A percentile compares a stretch with the other conserved stretches of the same genome.
These are phyloP conservation scores for Rhizoclosmatium sp. DNA, from an alignment of 192 early-diverging fungal genomes.

Conservation along the genomic window DNA sequence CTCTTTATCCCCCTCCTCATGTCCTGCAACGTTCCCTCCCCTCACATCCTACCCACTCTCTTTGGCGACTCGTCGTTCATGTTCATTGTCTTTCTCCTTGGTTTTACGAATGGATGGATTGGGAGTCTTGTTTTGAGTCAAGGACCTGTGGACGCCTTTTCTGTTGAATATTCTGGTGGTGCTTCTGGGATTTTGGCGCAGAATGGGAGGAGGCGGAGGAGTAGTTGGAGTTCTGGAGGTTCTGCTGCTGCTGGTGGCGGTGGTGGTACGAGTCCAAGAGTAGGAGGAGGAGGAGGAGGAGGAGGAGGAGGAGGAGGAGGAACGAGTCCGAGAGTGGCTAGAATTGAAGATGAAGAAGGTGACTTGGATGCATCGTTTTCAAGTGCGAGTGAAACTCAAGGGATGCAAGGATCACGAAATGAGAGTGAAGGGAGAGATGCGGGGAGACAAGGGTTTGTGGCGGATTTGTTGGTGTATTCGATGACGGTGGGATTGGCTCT, in stretches of 20 bases:
- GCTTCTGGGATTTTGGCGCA: too few species aligned
- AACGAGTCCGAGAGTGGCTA: too few species aligned
- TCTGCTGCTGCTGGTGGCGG: too few species aligned
- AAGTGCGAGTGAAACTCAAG: background rate
- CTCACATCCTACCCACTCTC: background rate
- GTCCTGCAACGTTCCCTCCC: constrained; percentile 15
- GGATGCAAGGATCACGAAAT: background rate
- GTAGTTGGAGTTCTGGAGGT: too few species aligned
- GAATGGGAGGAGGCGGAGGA: too few species aligned
- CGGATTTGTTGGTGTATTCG: constrained; percentile 8
- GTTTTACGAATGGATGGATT: constrained; percentile 27
- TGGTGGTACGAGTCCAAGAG: too few species aligned
- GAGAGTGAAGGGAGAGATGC: background rate
- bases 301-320: background rate
- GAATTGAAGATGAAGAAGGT: background rate
- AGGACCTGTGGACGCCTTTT: background rate
- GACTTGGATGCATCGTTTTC: background rate
- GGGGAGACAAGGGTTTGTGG: background rate
- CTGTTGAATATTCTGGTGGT: too few species aligned
- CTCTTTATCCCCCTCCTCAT: constrained; percentile 21
- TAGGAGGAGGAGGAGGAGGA: background rate
- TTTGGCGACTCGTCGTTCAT: constrained; percentile 21
- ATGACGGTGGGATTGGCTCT: constrained; percentile 19
- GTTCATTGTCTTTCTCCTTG: constrained; percentile 9
- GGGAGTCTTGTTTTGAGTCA: constrained; percentile 2